Conservation (phyloP, 805 yeast species). For the Kodamaea kakaduensis region DNA sequence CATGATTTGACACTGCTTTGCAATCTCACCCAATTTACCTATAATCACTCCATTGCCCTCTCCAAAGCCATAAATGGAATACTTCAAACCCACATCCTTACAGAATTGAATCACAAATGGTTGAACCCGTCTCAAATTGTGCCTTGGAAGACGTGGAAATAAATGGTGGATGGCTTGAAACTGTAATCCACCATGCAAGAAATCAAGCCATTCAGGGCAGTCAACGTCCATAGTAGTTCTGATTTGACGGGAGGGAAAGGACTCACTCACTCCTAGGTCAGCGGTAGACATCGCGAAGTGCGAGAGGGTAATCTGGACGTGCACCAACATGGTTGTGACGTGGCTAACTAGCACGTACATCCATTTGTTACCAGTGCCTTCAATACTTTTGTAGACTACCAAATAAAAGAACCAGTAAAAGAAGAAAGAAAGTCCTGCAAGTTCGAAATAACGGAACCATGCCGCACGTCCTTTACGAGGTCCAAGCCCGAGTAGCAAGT, state of each 20-base stretch:
- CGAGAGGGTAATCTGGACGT: conserved; percentile 83
- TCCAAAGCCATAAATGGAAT: conserved; percentile 80
- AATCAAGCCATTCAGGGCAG: conserved; percentile 91
- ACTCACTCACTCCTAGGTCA: conserved; percentile 75
- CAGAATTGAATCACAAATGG: conserved; percentile 71
- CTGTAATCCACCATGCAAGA: conserved; percentile 87
- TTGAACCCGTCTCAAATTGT: conserved; percentile 75
- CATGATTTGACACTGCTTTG: conserved; percentile 72
- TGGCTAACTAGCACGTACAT: conserved; percentile 69
- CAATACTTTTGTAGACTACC: conserved; percentile 48
- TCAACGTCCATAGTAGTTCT: conserved; percentile 94
- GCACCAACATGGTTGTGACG: conserved; percentile 83
- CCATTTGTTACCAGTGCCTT: conserved; percentile 51
- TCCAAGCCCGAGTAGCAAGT: conserved; percentile 69
- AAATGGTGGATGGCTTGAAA: conserved; percentile 89
- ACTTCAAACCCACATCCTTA: conserved; percentile 67
- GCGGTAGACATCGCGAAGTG: conserved; percentile 94
- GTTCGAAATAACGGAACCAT: conserved; percentile 78
- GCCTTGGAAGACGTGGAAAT: conserved; percentile 86
- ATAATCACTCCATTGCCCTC: conserved; percentile 74
- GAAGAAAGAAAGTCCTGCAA: conserved; percentile 65
- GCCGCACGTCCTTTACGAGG: conserved; percentile 81
- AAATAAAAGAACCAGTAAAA: conserved; percentile 79
- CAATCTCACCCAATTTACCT: conserved; percentile 65
- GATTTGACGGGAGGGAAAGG: conserved; percentile 74